Conservation (phyloP, 1,284 basidiomycete species). For the Coriolopsis trogii region DNA sequence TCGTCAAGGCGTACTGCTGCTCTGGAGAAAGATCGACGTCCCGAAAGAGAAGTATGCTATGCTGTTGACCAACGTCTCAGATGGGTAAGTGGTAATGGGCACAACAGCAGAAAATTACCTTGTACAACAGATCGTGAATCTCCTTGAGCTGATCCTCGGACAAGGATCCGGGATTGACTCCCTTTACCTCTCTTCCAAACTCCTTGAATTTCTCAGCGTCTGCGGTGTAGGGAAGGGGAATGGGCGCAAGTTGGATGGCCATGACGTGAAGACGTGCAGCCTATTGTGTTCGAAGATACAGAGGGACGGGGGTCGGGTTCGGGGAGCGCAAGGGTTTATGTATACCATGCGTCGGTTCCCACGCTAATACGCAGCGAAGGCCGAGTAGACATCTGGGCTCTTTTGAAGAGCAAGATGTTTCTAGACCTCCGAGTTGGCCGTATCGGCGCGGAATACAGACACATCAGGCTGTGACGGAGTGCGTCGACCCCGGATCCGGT, state of each 20-base stretch:
- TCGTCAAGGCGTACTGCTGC: slow-evolving; percentile 82
- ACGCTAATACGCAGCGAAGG: no score
- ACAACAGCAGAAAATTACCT: slow-evolving; percentile 36
- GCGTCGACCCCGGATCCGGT: neutral
- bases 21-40: slow-evolving; percentile 72
- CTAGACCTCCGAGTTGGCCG: neutral
- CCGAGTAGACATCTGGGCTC: no score
- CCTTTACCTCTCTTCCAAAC: slow-evolving; percentile 55
- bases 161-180: slow-evolving; percentile 50
- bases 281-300: no score
- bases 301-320: no score
- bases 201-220: slow-evolving; percentile 49
- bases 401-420: no score
- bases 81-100: neutral
- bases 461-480: neutral
- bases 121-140: slow-evolving; percentile 54
- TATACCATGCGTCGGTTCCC: no score
- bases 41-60: slow-evolving; percentile 77
- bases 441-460: neutral
- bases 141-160: slow-evolving; percentile 49
- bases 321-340: no score
- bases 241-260: slow-evolving; percentile 44
- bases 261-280: no score
- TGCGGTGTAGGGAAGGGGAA: slow-evolving; percentile 51
- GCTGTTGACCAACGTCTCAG: slow-evolving; percentile 49